phyloP scores from a whole-genome alignment of 2,329 filamentous ascomycete species.

The Chaetomium olivaceum region DNA sequence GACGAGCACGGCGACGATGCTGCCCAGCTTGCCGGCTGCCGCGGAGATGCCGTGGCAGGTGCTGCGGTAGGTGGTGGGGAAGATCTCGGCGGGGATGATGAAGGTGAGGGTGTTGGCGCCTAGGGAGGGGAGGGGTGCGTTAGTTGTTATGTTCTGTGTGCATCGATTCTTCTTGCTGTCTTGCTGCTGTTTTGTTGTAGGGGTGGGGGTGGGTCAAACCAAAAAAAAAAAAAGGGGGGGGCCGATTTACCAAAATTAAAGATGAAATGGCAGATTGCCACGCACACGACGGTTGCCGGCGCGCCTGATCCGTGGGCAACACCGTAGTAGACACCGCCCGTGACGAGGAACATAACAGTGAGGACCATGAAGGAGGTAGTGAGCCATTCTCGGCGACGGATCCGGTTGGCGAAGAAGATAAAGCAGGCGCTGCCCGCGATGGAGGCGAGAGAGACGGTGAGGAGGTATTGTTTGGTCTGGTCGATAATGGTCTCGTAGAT shows the following conservation, averaged over 20 bases:
- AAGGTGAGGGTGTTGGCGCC: conserved; percentile 64
- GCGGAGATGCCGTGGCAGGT: conserved; percentile 64
- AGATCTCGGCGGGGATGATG: conserved; percentile 64
- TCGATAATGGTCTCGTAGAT: conserved; percentile 54
- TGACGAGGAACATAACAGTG: conserved; percentile 49
- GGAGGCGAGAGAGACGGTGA: conserved; percentile 54
- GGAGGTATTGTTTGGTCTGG: conserved; percentile 54
- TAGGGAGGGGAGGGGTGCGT: conserved; percentile 27
- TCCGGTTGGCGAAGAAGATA: conserved; percentile 49
- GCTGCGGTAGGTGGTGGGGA: conserved; percentile 63
- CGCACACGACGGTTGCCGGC: conserved; percentile 51
- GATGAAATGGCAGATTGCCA: conserved; percentile 55
- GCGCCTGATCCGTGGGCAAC: conserved; percentile 46
- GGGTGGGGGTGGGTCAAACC: background rate
- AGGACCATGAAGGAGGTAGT: conserved; percentile 51
- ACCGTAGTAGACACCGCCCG: conserved; percentile 52
- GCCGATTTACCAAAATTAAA: conserved; percentile 53
- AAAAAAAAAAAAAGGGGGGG: background rate
- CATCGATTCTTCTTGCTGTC: background rate
- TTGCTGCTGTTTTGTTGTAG: background rate
- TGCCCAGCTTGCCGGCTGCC: conserved; percentile 60
- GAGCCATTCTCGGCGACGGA: conserved; percentile 52
- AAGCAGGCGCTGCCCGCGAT: conserved; percentile 53
- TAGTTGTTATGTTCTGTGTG: background rate
- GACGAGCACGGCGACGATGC: conserved; percentile 53